These are phyloP conservation scores for Melocanna baccifera DNA, from an alignment of 176 grass and related monocot species.

Conservation along the genomic window DNA sequence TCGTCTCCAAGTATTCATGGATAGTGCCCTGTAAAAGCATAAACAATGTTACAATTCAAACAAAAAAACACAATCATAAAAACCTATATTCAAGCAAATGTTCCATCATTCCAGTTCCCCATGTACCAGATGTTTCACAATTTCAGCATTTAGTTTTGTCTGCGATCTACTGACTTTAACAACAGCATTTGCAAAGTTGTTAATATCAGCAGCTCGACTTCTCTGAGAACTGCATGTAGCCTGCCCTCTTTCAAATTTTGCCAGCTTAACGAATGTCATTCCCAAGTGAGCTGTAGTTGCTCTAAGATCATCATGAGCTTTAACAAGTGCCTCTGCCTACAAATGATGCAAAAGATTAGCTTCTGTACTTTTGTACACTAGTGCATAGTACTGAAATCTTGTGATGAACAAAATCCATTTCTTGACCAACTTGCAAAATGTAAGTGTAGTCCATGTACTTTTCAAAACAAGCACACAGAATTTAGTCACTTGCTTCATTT, in stretches of 20 bases:
- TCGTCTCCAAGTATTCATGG: slow-evolving; percentile 71
- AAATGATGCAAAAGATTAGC: slow-evolving; percentile 27
- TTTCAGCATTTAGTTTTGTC: slow-evolving; percentile 62
- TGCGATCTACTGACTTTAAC: slow-evolving; percentile 75
- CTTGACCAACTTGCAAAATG: neutral
- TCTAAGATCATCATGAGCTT: slow-evolving; percentile 76
- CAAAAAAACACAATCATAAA: slow-evolving; percentile 4
- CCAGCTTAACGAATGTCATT: slow-evolving; percentile 76
- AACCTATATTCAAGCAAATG: slow-evolving; percentile 7
- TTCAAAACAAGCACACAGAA: neutral
- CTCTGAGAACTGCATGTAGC: slow-evolving; percentile 56
- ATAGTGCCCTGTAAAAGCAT: slow-evolving; percentile 60
- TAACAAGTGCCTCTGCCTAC: slow-evolving; percentile 64
- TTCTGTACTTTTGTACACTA: neutral
- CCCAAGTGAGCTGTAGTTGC: slow-evolving; percentile 70
- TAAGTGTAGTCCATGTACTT: neutral
- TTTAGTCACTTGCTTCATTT: neutral
- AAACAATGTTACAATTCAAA: slow-evolving; percentile 32
- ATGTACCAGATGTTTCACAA: slow-evolving; percentile 71
- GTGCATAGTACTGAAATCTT: slow-evolving; percentile 9
- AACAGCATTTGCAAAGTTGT: slow-evolving; percentile 60
- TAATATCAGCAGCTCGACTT: slow-evolving; percentile 59
- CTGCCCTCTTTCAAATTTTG: slow-evolving; percentile 77
- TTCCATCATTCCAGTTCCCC: neutral
- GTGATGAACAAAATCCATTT: neutral